phyloP scores from a whole-genome alignment of 768 basidiomycete genomes.

The Termitomyces sp. region DNA sequence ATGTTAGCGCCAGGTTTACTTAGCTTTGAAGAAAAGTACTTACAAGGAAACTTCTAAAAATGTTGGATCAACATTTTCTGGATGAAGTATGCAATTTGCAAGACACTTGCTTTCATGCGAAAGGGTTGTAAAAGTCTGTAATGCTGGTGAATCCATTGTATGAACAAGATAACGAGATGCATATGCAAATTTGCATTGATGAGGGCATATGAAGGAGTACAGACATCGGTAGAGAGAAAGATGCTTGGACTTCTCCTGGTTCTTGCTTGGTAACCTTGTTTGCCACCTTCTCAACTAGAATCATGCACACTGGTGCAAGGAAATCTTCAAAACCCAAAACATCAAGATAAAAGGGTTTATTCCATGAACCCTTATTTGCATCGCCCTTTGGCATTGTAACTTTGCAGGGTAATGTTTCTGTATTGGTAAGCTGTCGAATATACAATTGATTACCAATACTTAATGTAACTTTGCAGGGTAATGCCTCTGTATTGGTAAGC shows the following conservation, averaged over 20 bases:
- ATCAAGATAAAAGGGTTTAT: no score
- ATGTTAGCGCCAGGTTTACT: background rate
- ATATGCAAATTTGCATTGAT: slow-evolving; percentile 47
- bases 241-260: slow-evolving; percentile 49
- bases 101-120: slow-evolving; percentile 65
- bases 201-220: slow-evolving; percentile 53
- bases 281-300: no score
- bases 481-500: no score
- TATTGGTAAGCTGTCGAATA: no score
- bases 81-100: slow-evolving; percentile 34
- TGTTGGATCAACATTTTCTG: slow-evolving; percentile 30
- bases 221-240: slow-evolving; percentile 62
- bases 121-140: slow-evolving; percentile 57
- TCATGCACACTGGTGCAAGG: slow-evolving; percentile 75
- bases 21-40: slow-evolving; percentile 16
- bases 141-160: slow-evolving; percentile 2
- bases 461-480: no score
- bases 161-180: slow-evolving; percentile 13
- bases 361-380: no score
- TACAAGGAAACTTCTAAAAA: slow-evolving; percentile 60
- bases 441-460: no score
- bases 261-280: slow-evolving; percentile 64
- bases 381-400: no score
- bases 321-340: slow-evolving; percentile 79
- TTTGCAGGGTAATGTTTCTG: no score